Conservation (phyloP, 805 yeast species). For the Metschnikowia drakensbergensis region DNA sequence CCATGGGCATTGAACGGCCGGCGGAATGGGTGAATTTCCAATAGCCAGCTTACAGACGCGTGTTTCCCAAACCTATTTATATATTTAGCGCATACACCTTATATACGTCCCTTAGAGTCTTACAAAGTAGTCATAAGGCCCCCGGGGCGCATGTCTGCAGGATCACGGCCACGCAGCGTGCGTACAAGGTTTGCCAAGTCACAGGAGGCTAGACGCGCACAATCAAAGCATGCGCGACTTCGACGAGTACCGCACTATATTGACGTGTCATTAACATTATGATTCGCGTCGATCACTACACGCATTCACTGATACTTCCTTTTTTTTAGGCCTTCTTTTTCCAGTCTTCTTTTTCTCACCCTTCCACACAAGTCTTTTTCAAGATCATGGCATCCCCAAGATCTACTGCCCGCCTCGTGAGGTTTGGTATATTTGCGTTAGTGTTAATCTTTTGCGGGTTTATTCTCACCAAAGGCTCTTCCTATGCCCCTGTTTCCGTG, state of each 20-base stretch:
- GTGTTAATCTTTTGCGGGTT: conserved; percentile 46
- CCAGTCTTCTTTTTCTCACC: not conserved
- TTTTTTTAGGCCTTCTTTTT: not conserved
- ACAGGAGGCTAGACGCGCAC: not conserved
- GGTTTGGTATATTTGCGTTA: conserved; percentile 47
- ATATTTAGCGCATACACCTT: too few species aligned
- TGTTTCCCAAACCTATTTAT: too few species aligned
- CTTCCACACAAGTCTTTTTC: not conserved
- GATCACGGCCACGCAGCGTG: not conserved
- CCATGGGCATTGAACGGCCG: conserved; percentile 56
- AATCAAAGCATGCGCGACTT: not conserved
- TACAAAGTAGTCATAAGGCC: too few species aligned
- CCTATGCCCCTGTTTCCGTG: conserved; percentile 20
- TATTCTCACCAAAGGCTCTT: conserved; percentile 46
- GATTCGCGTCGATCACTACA: not conserved
- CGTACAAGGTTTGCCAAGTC: not conserved
- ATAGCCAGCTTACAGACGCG: not conserved
- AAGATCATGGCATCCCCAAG: conserved; percentile 27
- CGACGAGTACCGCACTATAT: not conserved
- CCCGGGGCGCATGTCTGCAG: not conserved
- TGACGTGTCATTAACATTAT: not conserved
- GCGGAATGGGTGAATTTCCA: conserved; percentile 62
- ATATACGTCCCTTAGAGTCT: too few species aligned
- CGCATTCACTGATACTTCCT: not conserved
- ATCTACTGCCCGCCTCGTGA: conserved; percentile 45